Evolutionary conservation across 441 rosid genomes (phyloP).

Genomic region (Flueggea neowawraea): DNA sequence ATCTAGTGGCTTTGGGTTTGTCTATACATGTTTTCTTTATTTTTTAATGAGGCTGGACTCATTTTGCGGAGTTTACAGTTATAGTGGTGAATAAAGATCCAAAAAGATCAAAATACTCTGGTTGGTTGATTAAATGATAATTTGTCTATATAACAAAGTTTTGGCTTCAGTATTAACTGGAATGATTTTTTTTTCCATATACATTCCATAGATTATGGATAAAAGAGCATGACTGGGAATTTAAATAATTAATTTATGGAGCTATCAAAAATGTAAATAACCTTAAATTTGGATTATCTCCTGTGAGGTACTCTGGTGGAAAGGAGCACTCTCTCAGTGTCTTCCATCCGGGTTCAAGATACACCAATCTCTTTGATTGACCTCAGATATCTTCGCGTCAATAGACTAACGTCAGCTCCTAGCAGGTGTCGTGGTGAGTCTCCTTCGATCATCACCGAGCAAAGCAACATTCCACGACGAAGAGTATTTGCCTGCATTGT

Average conservation of each 20-base stretch:
- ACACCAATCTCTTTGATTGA: no score
- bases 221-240: slow-evolving; percentile 99
- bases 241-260: slow-evolving; percentile 99
- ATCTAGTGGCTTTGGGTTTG: no score
- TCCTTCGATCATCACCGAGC: no score
- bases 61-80: slow-evolving; percentile 97
- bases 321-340: no score
- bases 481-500: no score
- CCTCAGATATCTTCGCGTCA: no score
- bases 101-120: slow-evolving; percentile 87
- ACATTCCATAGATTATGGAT: slow-evolving; percentile 93
- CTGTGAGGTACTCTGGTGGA: no score
- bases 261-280: slow-evolving; percentile 72
- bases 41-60: slow-evolving; percentile 90
- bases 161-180: slow-evolving; percentile 22
- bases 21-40: slow-evolving; percentile 1
- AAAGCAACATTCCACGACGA: no score
- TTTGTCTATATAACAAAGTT: slow-evolving; percentile 5
- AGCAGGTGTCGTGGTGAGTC: no score
- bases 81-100: slow-evolving; percentile 91
- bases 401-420: no score
- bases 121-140: slow-evolving; percentile 38
- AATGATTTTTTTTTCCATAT: slow-evolving; percentile 46
- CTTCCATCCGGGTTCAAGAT: no score
- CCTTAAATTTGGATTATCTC: no score